Percentiles rank a stretch among this genome's conserved stretches.
These are phyloP conservation scores for Coemansia sp. DNA, from an alignment of 192 early-diverging fungal species.

Conservation along the genomic window DNA sequence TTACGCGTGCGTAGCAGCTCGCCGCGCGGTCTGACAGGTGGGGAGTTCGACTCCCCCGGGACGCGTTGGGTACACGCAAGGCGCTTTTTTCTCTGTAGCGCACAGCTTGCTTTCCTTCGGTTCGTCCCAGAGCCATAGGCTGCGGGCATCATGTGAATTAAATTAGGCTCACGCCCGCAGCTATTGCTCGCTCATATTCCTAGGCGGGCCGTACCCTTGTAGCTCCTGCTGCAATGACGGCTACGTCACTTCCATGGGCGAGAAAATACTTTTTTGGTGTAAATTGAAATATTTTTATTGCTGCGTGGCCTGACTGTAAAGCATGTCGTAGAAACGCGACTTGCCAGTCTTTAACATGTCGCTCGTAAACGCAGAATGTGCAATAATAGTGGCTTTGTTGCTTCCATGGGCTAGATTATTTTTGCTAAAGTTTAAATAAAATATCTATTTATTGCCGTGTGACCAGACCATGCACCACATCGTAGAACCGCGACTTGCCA, in stretches of 20 bases:
- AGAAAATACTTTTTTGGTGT: conserved; percentile 17
- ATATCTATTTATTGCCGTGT: neutral
- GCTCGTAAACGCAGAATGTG: conserved; percentile 33
- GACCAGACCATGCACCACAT: conserved; percentile 21
- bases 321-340: conserved; percentile 43
- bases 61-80: conserved; percentile 31
- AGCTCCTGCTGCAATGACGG: conserved; percentile 43
- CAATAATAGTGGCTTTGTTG: neutral
- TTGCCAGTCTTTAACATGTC: conserved; percentile 48
- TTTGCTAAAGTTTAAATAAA: neutral
- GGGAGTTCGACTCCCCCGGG: neutral
- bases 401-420: neutral
- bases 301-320: conserved; percentile 3
- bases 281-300: neutral
- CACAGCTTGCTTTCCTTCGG: conserved; percentile 35
- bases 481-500: conserved; percentile 48
- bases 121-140: conserved; percentile 49
- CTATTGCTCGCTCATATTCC: conserved; percentile 54
- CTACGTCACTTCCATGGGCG: conserved; percentile 50
- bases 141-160: conserved; percentile 18
- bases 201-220: conserved; percentile 29
- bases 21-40: neutral
- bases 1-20: neutral
- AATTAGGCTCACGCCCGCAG: conserved; percentile 19
- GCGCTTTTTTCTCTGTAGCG: conserved; percentile 28